These are phyloP conservation scores for Penicillium thymicola DNA, from an alignment of 2,329 filamentous ascomycete species.

Conservation along the genomic window DNA sequence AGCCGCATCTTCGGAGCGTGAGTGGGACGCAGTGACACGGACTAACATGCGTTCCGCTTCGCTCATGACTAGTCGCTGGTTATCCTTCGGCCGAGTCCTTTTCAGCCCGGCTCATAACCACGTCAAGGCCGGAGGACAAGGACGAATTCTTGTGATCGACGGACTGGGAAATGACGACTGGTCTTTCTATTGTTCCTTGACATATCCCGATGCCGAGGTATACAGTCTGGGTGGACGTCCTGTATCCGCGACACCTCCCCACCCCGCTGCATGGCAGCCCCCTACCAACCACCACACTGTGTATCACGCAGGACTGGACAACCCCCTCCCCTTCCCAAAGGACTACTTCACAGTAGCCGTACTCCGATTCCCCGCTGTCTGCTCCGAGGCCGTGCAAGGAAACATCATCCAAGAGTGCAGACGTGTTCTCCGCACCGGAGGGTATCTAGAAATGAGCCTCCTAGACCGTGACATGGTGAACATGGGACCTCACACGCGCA, in stretches of 20 bases:
- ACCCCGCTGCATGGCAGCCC: slow-evolving; percentile 43
- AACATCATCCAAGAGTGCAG: slow-evolving; percentile 50
- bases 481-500: slow-evolving; percentile 47
- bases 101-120: slow-evolving; percentile 50
- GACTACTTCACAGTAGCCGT: slow-evolving; percentile 47
- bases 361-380: slow-evolving; percentile 46
- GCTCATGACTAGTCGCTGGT: slow-evolving; percentile 50
- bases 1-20: slow-evolving; percentile 42
- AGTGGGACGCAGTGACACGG: slow-evolving; percentile 41
- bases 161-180: slow-evolving; percentile 52
- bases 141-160: slow-evolving; percentile 48
- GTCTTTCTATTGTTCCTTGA: slow-evolving; percentile 52
- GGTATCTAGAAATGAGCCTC: slow-evolving; percentile 49
- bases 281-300: slow-evolving; percentile 44
- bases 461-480: slow-evolving; percentile 51
- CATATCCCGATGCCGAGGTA: slow-evolving; percentile 46
- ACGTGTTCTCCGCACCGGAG: slow-evolving; percentile 48
- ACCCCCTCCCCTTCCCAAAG: slow-evolving; percentile 47
- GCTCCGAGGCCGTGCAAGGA: slow-evolving; percentile 42
- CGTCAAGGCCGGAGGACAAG: slow-evolving; percentile 39
- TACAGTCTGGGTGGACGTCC: slow-evolving; percentile 43
- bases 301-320: slow-evolving; percentile 40
- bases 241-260: slow-evolving; percentile 30
- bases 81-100: slow-evolving; percentile 50
- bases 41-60: slow-evolving; percentile 50